Evolutionary conservation across 345 rosid genomes (phyloP).

Genomic region (Excoecaria cochinchinensis): DNA sequence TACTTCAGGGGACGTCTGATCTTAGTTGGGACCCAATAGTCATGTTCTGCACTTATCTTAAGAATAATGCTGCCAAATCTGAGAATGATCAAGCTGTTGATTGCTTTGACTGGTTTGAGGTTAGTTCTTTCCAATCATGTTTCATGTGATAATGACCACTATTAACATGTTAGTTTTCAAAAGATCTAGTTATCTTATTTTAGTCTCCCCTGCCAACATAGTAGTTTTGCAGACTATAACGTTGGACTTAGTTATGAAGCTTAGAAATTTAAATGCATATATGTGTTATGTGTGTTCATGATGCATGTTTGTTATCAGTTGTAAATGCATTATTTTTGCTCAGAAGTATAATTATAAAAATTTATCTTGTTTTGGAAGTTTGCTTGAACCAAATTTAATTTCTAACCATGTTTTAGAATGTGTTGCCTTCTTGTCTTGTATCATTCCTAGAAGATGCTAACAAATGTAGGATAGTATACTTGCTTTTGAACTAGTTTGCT

Average conservation of each 20-base stretch:
- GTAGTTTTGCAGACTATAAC: not conserved
- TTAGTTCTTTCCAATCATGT: slow-evolving; percentile 30
- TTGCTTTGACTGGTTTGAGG: slow-evolving; percentile 89
- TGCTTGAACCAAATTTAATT: not conserved
- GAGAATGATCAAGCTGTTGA: slow-evolving; percentile 36
- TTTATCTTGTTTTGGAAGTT: not conserved
- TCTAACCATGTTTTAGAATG: no score
- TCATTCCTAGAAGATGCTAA: not conserved
- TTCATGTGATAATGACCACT: not conserved
- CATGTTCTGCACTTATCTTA: slow-evolving; percentile 85
- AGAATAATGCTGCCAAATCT: slow-evolving; percentile 43
- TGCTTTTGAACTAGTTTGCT: not conserved
- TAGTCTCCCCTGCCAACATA: not conserved
- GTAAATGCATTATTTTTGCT: not conserved
- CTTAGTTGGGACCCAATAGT: slow-evolving; percentile 84
- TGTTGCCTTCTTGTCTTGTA: not conserved
- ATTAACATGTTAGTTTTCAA: not conserved
- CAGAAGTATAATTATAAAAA: not conserved
- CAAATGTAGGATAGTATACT: not conserved
- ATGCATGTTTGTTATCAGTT: not conserved
- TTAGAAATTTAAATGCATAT: not conserved
- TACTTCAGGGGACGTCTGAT: slow-evolving; percentile 50
- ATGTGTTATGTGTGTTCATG: not conserved
- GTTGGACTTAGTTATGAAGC: not conserved
- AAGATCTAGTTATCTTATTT: not conserved